Evolutionary conservation across 805 yeast species (phyloP), one percentile per base, ranked within the genome.

Genomic region (Pichia paraexigua): DNA sequence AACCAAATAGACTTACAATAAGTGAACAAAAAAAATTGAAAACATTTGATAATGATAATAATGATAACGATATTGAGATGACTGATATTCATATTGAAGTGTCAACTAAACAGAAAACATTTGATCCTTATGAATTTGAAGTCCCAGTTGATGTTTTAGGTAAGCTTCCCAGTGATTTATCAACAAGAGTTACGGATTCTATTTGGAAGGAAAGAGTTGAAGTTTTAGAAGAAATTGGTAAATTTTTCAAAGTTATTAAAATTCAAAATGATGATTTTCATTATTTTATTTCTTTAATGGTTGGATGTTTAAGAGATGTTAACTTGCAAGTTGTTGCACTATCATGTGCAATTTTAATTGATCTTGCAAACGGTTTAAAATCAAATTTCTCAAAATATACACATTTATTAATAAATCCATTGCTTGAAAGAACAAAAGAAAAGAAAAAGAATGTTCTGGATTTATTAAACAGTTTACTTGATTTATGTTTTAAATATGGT

Each of bases 121-220:
- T 81, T 22, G 95, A 86, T 62, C 84, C 95, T 0, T 84, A 76
- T 63, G 90, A 85, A 53, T 62, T 87, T 56, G 73, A 83, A 45
- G 87, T 82, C 15, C 84, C 92, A 0, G 84, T 81, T 7, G 83
- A 82, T 27, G 81, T 91, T 0, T 63, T 86, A 32, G 67, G 78
- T 20, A 79, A 80, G 55, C 59, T 91, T 1, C 96, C 97, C 0
- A 60, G 69, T 3, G 83, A 83, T 58, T 77, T 89, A 51, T 60
- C 74, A 28, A 61, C 72, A 1, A 71, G 80, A 57, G 68, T 89
- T 32, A 64, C 72, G 1, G 82, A 91, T 2, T 55, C 82, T 0
- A 83, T 85, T 60, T 94, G 99, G 99, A 89, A 90, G 63, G 97
- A 91, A 48, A 76, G 99, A 56, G 89, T 87, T 52, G 97, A 87